Evolutionary conservation across 495 filamentous ascomycete species (phyloP).

Genomic region (Penicillium macrosclerotiorum): DNA sequence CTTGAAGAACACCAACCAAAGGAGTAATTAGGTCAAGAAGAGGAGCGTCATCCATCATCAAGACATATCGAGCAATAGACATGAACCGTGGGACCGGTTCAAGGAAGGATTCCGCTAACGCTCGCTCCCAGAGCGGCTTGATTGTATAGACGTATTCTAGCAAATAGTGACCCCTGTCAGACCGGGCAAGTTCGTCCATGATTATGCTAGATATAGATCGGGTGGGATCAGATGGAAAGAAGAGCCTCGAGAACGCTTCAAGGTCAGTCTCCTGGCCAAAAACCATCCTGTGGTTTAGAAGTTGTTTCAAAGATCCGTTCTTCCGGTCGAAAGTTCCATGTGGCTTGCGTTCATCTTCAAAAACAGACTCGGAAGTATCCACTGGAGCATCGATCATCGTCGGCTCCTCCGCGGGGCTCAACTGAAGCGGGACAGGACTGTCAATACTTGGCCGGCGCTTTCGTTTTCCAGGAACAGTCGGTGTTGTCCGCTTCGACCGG

Average conservation of each 20-base stretch:
- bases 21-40: slow-evolving; percentile 49
- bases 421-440: slow-evolving; percentile 53
- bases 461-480: slow-evolving; percentile 60
- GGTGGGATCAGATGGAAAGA: slow-evolving; percentile 55
- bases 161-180: slow-evolving; percentile 46
- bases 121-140: slow-evolving; percentile 59
- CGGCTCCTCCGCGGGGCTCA: slow-evolving; percentile 42
- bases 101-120: slow-evolving; percentile 59
- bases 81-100: slow-evolving; percentile 58
- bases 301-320: slow-evolving; percentile 52
- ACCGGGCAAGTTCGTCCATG: slow-evolving; percentile 48
- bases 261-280: slow-evolving; percentile 52
- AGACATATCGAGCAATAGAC: slow-evolving; percentile 52
- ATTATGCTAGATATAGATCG: slow-evolving; percentile 56
- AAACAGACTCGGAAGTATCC: slow-evolving; percentile 20
- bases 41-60: slow-evolving; percentile 48
- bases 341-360: slow-evolving; percentile 8
- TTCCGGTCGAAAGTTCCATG: too few species aligned
- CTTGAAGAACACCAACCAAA: slow-evolving; percentile 53
- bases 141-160: slow-evolving; percentile 53
- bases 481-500: slow-evolving; percentile 53
- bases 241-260: slow-evolving; percentile 46
- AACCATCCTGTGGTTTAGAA: slow-evolving; percentile 55
- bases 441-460: slow-evolving; percentile 57
- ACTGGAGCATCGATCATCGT: slow-evolving; percentile 21